A percentile compares a stretch with the other conserved stretches of the same genome.
phyloP scores from a whole-genome alignment of 768 basidiomycete species.

The Boletus subparvulus region DNA sequence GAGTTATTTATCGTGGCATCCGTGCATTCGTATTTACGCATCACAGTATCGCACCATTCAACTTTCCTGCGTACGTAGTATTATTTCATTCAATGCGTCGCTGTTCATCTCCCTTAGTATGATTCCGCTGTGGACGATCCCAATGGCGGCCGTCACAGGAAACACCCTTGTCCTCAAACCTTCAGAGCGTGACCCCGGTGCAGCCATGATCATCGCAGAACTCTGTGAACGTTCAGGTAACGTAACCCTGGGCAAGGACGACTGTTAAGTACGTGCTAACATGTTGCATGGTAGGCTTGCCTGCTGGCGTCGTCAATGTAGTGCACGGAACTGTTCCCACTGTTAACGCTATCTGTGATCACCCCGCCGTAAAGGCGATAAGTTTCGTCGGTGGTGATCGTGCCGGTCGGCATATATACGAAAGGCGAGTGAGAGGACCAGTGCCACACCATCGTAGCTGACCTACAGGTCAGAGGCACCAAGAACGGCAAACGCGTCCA shows the following conservation, averaged over 20 bases:
- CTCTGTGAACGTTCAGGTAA: conserved; percentile 81
- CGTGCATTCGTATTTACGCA: neutral
- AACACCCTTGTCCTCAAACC: conserved; percentile 96
- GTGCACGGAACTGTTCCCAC: conserved; percentile 89
- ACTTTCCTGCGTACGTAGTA: conserved; percentile 75
- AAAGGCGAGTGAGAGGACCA: conserved; percentile 48
- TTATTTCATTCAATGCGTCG: neutral
- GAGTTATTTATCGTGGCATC: neutral
- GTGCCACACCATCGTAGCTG: neutral
- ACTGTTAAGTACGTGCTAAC: neutral
- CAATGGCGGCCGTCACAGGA: conserved; percentile 84
- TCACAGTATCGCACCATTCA: conserved; percentile 77
- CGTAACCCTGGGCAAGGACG: neutral
- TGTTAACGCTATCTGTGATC: conserved; percentile 93
- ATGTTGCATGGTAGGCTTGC: conserved; percentile 50
- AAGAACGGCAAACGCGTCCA: conserved; percentile 88
- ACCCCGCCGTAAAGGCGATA: conserved; percentile 88
- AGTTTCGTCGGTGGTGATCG: conserved; percentile 94
- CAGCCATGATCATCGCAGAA: conserved; percentile 97
- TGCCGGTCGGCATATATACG: conserved; percentile 92
- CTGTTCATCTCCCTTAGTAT: conserved; percentile 48
- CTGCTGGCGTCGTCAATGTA: conserved; percentile 86
- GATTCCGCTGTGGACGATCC: conserved; percentile 97
- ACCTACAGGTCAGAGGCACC: conserved; percentile 56
- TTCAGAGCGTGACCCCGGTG: conserved; percentile 94